Conservation (phyloP, 1,284 basidiomycete genomes). For the Puccinia coronata region DNA sequence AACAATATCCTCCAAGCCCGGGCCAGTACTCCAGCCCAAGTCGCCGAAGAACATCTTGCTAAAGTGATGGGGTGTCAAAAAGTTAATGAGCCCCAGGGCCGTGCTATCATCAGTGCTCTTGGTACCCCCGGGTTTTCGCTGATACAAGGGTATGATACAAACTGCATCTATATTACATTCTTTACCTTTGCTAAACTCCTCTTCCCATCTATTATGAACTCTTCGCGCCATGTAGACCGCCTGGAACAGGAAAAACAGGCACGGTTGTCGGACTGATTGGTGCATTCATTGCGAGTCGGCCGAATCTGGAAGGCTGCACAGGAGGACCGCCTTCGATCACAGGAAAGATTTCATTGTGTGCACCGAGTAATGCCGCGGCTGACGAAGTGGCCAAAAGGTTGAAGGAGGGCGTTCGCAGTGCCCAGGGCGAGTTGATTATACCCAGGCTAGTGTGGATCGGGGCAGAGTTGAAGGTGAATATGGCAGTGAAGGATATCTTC, state of each 20-base stretch:
- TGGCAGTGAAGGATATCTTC: conserved; percentile 80
- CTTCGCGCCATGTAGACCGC: conserved; percentile 67
- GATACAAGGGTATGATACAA: conserved; percentile 82
- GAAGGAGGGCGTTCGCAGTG: conserved; percentile 71
- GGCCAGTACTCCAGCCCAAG: conserved; percentile 64
- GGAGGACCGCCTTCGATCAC: conserved; percentile 52
- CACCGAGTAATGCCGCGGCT: conserved; percentile 97
- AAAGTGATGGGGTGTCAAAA: conserved; percentile 71
- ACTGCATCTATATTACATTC: not conserved
- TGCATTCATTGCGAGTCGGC: conserved; percentile 71
- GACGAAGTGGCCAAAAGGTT: conserved; percentile 91
- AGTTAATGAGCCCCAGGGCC: conserved; percentile 92
- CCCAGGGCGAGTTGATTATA: conserved; percentile 65
- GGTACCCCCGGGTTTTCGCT: conserved; percentile 76
- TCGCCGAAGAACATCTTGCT: conserved; percentile 63
- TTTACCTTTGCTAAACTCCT: conserved; percentile 4
- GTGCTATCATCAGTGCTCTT: conserved; percentile 78
- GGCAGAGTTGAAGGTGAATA: conserved; percentile 74
- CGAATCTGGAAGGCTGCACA: conserved; percentile 55
- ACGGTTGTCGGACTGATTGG: conserved; percentile 95
- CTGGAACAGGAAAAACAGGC: conserved; percentile 97
- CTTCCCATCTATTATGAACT: not conserved
- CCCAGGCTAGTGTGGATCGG: conserved; percentile 89
- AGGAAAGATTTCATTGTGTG: conserved; percentile 84
- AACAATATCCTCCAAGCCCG: conserved; percentile 71